These are phyloP conservation scores for Polyporus arcularius DNA, from an alignment of 768 basidiomycete species.

Conservation along the genomic window DNA sequence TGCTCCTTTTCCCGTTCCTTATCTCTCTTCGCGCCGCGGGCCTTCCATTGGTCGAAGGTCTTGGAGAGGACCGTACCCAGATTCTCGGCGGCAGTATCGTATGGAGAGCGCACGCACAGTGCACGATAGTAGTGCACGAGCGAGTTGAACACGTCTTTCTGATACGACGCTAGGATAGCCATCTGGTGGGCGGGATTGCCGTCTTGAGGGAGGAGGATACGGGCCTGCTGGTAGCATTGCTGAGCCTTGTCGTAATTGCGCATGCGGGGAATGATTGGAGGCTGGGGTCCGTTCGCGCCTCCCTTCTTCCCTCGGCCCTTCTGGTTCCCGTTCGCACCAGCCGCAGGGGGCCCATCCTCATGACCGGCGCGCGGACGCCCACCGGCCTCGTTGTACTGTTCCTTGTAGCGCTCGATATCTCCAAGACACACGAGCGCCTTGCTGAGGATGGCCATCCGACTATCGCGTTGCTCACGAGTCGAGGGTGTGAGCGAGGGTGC, in stretches of 20 bases:
- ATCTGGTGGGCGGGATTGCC: constrained; percentile 97
- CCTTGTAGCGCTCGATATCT: constrained; percentile 91
- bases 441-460: constrained; percentile 73
- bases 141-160: constrained; percentile 78
- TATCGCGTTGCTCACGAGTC: constrained; percentile 55
- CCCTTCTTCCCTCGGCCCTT: constrained; percentile 49
- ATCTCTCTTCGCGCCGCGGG: constrained; percentile 33
- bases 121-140: constrained; percentile 90
- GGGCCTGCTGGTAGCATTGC: constrained; percentile 84
- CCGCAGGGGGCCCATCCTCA: constrained; percentile 51
- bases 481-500: constrained; percentile 34
- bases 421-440: constrained; percentile 92
- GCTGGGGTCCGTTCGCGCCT: constrained; percentile 42
- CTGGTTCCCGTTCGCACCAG: constrained; percentile 31
- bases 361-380: constrained; percentile 68
- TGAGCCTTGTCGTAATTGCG: constrained; percentile 75
- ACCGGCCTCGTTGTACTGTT: constrained; percentile 79
- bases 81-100: constrained; percentile 87
- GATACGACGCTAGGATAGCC: constrained; percentile 87
- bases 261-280: constrained; percentile 43
- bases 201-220: constrained; percentile 78
- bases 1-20: constrained; percentile 23
- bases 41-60: constrained; percentile 60
- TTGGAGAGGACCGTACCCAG: constrained; percentile 71
- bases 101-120: constrained; percentile 82